phyloP scores from a whole-genome alignment of 2,329 filamentous ascomycete species.

The Leptographium procerum region DNA sequence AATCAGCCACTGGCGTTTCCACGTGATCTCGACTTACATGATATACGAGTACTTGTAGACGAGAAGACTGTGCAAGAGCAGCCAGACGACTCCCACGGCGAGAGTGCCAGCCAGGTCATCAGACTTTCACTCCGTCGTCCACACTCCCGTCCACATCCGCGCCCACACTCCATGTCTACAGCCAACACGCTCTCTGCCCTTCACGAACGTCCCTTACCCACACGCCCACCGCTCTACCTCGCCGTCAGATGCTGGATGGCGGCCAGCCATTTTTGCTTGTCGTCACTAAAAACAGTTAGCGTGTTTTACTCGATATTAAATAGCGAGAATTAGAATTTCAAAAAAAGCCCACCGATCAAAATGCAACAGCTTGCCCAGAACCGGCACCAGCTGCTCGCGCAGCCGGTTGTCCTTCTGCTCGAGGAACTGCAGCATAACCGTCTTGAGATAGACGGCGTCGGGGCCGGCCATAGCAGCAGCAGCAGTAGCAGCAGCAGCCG shows the following conservation, averaged over 20 bases:
- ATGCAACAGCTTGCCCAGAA: conserved; percentile 62
- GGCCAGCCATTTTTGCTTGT: conserved; percentile 79
- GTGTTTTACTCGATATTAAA: neutral
- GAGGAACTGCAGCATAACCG: conserved; percentile 69
- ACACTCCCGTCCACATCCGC: neutral
- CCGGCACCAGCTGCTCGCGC: conserved; percentile 64
- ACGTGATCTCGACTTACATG: too few species aligned
- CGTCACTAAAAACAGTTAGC: conserved; percentile 28
- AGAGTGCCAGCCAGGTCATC: too few species aligned
- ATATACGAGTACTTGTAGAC: too few species aligned
- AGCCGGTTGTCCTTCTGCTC: conserved; percentile 70
- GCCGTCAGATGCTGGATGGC: conserved; percentile 47
- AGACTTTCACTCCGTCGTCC: too few species aligned
- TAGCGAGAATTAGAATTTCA: too few species aligned
- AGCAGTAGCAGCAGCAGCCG: conserved; percentile 14
- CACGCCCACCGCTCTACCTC: neutral
- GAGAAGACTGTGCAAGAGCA: too few species aligned
- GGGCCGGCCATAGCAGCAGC: too few species aligned
- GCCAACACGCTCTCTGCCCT: neutral
- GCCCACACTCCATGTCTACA: too few species aligned
- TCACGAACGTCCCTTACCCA: neutral
- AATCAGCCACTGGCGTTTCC: too few species aligned
- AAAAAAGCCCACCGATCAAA: conserved; percentile 56
- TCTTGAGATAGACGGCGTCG: conserved; percentile 63
- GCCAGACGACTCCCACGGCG: too few species aligned